These are phyloP conservation scores for Diplotaxis tenuifolia DNA, from an alignment of 345 rosid genomes.

Conservation along the genomic window DNA sequence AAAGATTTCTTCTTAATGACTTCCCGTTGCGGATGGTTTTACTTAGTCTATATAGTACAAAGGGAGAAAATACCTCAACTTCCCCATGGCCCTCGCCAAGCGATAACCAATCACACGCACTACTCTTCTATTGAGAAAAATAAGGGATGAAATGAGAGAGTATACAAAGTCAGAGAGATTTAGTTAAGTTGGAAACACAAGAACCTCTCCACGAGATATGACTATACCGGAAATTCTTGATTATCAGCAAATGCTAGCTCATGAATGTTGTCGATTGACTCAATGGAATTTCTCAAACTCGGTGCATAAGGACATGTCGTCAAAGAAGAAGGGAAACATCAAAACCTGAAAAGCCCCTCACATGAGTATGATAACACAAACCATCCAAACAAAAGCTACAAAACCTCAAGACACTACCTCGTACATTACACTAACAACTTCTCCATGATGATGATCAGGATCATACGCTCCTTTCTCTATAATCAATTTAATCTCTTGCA, in stretches of 20 bases:
- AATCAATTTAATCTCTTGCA: slow-evolving; percentile 63
- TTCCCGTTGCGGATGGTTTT: too few species aligned
- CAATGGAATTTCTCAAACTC: slow-evolving; percentile 88
- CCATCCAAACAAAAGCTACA: not conserved
- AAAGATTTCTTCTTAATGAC: too few species aligned
- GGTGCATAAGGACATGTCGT: slow-evolving; percentile 63
- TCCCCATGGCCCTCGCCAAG: slow-evolving; percentile 85
- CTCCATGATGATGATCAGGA: slow-evolving; percentile 64
- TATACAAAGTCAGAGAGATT: slow-evolving; percentile 27
- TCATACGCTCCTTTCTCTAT: slow-evolving; percentile 54
- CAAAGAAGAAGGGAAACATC: slow-evolving; percentile 87
- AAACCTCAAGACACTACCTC: slow-evolving; percentile 56
- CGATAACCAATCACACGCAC: slow-evolving; percentile 79
- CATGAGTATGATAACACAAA: slow-evolving; percentile 13
- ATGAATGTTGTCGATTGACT: slow-evolving; percentile 84
- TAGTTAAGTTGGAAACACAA: slow-evolving; percentile 15
- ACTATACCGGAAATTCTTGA: slow-evolving; percentile 86
- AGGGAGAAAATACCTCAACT: slow-evolving; percentile 61
- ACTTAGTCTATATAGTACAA: slow-evolving; percentile 1
- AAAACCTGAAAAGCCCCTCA: slow-evolving; percentile 63
- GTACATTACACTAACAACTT: slow-evolving; percentile 85
- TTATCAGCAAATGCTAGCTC: slow-evolving; percentile 88
- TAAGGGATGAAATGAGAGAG: slow-evolving; percentile 35
- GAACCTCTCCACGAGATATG: not conserved
- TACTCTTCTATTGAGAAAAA: slow-evolving; percentile 91